A percentile compares a stretch with the other conserved stretches of the same genome.
Evolutionary conservation across 441 rosid genomes (phyloP).

Genomic region (Metrosideros polymorpha): DNA sequence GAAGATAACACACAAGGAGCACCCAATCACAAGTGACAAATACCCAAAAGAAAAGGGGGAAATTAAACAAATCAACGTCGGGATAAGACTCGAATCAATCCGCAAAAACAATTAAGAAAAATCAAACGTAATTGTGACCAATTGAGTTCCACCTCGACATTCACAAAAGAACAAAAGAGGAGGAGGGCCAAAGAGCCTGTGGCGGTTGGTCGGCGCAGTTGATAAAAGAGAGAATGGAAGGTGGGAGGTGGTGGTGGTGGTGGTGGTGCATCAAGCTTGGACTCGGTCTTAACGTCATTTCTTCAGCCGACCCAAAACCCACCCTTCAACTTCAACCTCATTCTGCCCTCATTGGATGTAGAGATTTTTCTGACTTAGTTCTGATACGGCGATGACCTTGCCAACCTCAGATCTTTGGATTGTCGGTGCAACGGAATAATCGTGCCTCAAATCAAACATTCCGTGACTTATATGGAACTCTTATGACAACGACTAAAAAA

Average conservation of each 20-base stretch:
- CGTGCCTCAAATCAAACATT: neutral
- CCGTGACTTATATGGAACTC: neutral
- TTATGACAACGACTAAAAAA: rapidly evolving
- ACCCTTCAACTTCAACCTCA: neutral
- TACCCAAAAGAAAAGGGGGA: neutral
- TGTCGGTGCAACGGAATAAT: neutral
- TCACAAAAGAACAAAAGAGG: neutral
- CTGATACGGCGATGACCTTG: neutral
- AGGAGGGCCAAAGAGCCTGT: neutral
- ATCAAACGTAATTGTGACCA: neutral
- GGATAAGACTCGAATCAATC: neutral
- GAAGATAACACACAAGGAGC: neutral
- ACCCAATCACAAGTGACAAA: neutral
- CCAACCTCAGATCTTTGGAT: neutral
- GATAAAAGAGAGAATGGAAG: neutral
- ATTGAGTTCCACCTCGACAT: neutral
- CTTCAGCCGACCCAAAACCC: neutral
- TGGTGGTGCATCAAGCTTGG: too few species aligned
- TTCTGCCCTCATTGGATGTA: neutral
- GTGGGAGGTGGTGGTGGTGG: neutral
- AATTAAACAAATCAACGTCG: neutral
- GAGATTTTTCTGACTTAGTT: neutral
- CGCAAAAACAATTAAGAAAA: neutral
- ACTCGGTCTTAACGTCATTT: neutral
- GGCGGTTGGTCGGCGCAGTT: neutral